Percentiles rank a stretch among this genome's conserved stretches.
phyloP scores from a whole-genome alignment of 345 rosid genomes.

The Mangifera indica region DNA sequence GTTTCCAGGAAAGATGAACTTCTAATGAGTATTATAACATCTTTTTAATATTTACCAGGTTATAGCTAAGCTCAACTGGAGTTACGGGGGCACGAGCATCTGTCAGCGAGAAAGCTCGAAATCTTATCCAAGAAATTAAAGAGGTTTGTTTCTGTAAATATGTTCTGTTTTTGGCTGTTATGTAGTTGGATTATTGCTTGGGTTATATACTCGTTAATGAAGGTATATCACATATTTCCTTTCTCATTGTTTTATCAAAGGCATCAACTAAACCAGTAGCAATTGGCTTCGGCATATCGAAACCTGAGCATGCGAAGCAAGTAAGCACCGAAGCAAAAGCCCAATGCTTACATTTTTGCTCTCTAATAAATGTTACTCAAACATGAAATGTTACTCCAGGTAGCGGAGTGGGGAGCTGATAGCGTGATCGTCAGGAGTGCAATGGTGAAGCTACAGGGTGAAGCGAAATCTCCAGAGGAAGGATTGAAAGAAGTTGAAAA shows the following conservation, averaged over 20 bases:
- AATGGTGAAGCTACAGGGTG: conserved; percentile 66
- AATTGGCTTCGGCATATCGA: conserved; percentile 80
- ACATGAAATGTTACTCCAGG: conserved; percentile 30
- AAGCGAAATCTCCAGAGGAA: conserved; percentile 69
- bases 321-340: conserved; percentile 31
- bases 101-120: conserved; percentile 57
- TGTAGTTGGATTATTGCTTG: not conserved
- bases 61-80: conserved; percentile 80
- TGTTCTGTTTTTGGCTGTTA: not conserved
- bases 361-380: not conserved
- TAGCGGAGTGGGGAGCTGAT: conserved; percentile 88
- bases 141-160: conserved; percentile 36
- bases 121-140: conserved; percentile 70
- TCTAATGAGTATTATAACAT: not conserved
- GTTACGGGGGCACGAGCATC: conserved; percentile 88
- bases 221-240: too few relatives aligned
- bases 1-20: conserved; percentile 2
- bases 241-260: conserved; percentile 23
- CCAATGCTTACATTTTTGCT: not conserved
- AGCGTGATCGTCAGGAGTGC: conserved; percentile 89
- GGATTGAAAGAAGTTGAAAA: conserved; percentile 62
- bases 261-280: conserved; percentile 74
- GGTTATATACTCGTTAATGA: not conserved
- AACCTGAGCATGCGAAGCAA: conserved; percentile 79
- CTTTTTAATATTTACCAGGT: conserved; percentile 15